phyloP scores from a whole-genome alignment of 2,329 filamentous ascomycete genomes.

The Pestalotiopsis sp. region DNA sequence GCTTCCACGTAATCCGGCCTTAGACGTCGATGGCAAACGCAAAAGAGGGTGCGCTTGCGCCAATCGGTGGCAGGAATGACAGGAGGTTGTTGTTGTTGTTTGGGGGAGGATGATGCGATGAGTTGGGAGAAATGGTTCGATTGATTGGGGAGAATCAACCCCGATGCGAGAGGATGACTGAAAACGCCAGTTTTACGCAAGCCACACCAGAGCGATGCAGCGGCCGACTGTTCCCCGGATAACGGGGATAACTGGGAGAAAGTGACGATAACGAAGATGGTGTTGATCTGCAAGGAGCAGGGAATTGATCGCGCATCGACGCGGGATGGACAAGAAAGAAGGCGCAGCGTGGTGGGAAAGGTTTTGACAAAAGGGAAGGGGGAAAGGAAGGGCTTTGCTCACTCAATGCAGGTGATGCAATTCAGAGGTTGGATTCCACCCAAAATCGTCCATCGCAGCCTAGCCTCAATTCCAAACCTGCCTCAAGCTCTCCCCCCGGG shows the following conservation, averaged over 20 bases:
- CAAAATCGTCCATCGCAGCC: slow-evolving; percentile 6
- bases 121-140: neutral
- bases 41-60: neutral
- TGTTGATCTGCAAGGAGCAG: neutral
- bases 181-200: neutral
- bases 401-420: slow-evolving; percentile 8
- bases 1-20: neutral
- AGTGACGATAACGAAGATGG: neutral
- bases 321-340: neutral
- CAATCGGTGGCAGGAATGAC: neutral
- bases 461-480: slow-evolving; percentile 6
- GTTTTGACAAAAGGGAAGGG: neutral
- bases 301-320: neutral
- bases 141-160: neutral
- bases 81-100: neutral
- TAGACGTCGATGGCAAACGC: neutral
- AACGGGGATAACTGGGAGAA: neutral
- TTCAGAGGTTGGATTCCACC: slow-evolving; percentile 9
- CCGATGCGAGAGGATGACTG: neutral
- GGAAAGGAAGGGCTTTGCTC: neutral
- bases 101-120: neutral
- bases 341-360: neutral
- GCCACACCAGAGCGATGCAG: neutral
- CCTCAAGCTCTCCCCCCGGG: neutral
- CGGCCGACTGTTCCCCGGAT: neutral